Evolutionary conservation across 2,329 filamentous ascomycete species (phyloP).

Genomic region (Arthrobotrys musiformis): DNA sequence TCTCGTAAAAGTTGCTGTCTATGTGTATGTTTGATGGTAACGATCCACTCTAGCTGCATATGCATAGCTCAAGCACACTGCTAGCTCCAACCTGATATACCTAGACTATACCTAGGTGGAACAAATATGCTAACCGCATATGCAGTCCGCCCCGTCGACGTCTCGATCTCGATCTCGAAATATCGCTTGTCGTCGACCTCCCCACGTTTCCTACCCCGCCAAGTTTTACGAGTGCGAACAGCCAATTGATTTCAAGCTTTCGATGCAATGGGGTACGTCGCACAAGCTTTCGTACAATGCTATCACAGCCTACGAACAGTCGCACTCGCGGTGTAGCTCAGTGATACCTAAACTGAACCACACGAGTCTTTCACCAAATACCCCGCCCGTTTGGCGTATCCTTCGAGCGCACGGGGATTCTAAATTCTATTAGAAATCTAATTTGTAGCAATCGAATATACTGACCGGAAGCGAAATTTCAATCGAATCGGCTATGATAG

Average conservation of each 20-base stretch:
- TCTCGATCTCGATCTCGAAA: too few relatives aligned
- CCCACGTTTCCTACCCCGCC: not conserved
- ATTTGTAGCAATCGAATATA: too few relatives aligned
- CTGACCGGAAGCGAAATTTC: too few relatives aligned
- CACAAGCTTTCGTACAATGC: not conserved
- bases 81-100: too few relatives aligned
- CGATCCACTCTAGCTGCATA: constrained; percentile 1
- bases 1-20: not conserved
- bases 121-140: too few relatives aligned
- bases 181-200: not conserved
- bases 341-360: not conserved
- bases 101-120: too few relatives aligned
- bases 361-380: not conserved
- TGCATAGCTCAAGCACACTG: not conserved
- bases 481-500: too few relatives aligned
- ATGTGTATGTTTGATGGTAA: not conserved
- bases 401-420: too few relatives aligned
- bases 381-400: not conserved
- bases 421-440: too few relatives aligned
- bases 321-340: not conserved
- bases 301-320: not conserved
- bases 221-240: too few relatives aligned
- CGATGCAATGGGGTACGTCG: not conserved
- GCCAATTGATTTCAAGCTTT: too few relatives aligned
- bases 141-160: too few relatives aligned